Evolutionary conservation across 164 flowering plant species (phyloP), one percentile per base, ranked within the genome.

Genomic region (Tetracentron sinense): DNA sequence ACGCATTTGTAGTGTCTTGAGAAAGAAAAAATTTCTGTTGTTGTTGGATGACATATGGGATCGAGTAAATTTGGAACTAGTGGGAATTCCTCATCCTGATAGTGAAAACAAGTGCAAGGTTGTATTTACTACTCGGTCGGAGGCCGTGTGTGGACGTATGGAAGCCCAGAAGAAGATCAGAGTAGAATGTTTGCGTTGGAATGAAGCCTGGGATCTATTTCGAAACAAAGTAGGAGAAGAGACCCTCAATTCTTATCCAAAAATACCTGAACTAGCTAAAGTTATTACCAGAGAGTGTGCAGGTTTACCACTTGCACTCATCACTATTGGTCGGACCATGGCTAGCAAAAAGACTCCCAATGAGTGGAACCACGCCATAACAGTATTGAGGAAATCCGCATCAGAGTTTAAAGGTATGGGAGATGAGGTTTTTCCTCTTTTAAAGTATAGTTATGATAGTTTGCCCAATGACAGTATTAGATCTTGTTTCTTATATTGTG

Each of bases 141-240:
- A n/a, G n/a, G n/a, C n/a, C n/a, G n/a, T n/a, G n/a, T n/a, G n/a
- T n/a, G n/a, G n/a, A n/a, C n/a, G n/a, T n/a, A n/a, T n/a, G n/a
- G n/a, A n/a, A n/a, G n/a, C n/a, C n/a, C n/a, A n/a, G n/a, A n/a
- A n/a, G n/a, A n/a, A n/a, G n/a, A n/a, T n/a, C n/a, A n/a, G n/a
- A n/a, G n/a, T n/a, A n/a, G n/a, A n/a, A n/a, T n/a, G n/a, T n/a
- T n/a, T n/a, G n/a, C n/a, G n/a, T n/a, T n/a, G n/a, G n/a, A n/a
- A n/a, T n/a, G 22, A 54, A 21, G 72, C 69, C 0, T 64, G 66
- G 72, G 23, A 48, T 7, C 60, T 73, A 53, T 73, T 64, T 22
- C 19, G 11, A 6, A 3, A 28, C 25, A 68, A 64, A 16, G 62
- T 73, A 6, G 69, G 69, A 22, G 58, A 68, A n/a, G 56, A 28